phyloP scores from a whole-genome alignment of 208 protist genomes.

The Trypanosoma caninum region DNA sequence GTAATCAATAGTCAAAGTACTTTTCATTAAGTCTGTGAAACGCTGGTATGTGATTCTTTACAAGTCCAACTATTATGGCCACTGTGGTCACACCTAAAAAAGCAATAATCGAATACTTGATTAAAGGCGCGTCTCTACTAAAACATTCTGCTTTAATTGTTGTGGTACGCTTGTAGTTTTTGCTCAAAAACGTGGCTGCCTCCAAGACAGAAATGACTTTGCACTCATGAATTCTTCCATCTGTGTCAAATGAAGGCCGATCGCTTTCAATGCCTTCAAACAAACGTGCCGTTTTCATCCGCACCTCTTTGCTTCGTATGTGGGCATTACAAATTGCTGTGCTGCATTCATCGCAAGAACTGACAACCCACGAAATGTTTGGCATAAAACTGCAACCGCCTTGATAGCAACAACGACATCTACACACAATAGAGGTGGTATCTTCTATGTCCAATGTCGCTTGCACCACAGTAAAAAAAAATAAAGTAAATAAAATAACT shows the following conservation, averaged over 20 bases:
- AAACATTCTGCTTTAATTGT: conserved; percentile 78
- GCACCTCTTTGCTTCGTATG: conserved; percentile 48
- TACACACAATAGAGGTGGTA: conserved; percentile 45
- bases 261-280: conserved; percentile 64
- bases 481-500: not conserved
- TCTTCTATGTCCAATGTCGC: not conserved
- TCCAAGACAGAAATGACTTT: conserved; percentile 69
- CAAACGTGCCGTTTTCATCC: conserved; percentile 54
- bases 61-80: conserved; percentile 59
- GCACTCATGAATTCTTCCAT: conserved; percentile 51
- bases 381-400: conserved; percentile 53
- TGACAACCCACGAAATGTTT: conserved; percentile 48
- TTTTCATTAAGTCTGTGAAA: conserved; percentile 65
- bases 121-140: conserved; percentile 59
- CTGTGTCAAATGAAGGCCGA: conserved; percentile 11
- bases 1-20: conserved; percentile 74
- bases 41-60: conserved; percentile 79
- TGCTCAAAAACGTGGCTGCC: conserved; percentile 50
- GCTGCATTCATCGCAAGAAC: conserved; percentile 45
- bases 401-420: conserved; percentile 79
- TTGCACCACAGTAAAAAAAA: not conserved
- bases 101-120: conserved; percentile 62
- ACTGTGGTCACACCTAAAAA: conserved; percentile 56
- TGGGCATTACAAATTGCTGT: conserved; percentile 56
- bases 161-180: conserved; percentile 56